phyloP scores from a whole-genome alignment of 2,329 filamentous ascomycete genomes.

The Chalaropsis thielavioides region DNA sequence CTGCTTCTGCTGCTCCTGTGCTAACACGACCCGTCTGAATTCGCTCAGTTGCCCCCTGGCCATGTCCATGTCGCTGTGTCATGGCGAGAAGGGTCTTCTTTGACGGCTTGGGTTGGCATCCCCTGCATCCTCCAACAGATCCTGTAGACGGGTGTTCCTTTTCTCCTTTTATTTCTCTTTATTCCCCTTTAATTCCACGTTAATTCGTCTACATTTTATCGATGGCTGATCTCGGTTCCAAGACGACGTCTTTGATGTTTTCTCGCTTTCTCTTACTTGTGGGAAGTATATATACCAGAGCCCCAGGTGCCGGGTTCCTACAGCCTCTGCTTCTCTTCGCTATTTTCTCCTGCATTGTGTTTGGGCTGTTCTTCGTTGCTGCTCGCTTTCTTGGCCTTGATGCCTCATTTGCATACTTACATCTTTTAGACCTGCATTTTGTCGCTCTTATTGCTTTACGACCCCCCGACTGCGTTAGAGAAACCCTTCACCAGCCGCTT shows the following conservation, averaged over 20 bases:
- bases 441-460: not conserved
- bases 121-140: not conserved
- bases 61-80: not conserved
- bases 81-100: not conserved
- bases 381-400: not conserved
- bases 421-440: not conserved
- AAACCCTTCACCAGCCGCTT: not conserved
- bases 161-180: conserved; percentile 4
- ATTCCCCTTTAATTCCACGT: not conserved
- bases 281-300: not conserved
- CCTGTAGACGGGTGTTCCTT: not conserved
- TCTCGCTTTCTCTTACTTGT: not conserved
- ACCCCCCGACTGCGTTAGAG: not conserved
- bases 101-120: not conserved
- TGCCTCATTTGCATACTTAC: not conserved
- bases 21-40: too few species aligned
- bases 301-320: not conserved
- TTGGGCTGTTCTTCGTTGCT: not conserved
- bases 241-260: not conserved
- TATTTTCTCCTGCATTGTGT: not conserved
- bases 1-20: too few species aligned
- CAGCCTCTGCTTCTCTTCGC: not conserved
- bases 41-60: too few species aligned
- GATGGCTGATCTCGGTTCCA: not conserved
- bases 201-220: not conserved